Base-by-base conservation (phyloP, 2,329 filamentous ascomycete genomes). In the Acrocalymma vagum region DNA sequence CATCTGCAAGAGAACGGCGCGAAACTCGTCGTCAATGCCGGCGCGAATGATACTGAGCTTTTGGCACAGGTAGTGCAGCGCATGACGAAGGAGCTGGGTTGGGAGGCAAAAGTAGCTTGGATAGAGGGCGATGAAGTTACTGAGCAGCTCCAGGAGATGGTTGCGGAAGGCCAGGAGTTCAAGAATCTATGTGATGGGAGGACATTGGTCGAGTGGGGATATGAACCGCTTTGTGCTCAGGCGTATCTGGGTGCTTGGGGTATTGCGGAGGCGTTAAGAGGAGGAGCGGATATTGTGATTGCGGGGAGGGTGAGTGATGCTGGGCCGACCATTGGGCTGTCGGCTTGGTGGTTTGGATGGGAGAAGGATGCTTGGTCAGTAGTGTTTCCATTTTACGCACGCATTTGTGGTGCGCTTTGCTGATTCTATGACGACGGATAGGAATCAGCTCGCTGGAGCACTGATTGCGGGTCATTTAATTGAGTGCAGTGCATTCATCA, bases 291-390 rank as follows among this genome's bases (percentile, higher is more conserved):
- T 31, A 48, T 53, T 23, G 50, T 56, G 9, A 38, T 56, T 22
- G 40, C 36, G 14, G 53, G 53, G 14, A 36, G 54, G 21, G 50
- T 55, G 4, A 34, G 50, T 6, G 54, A 58, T 34, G 52, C 53
- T 9, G 39, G 42, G 7, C 50, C 54, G 5, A 77, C 79, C 0
- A 79, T 82, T 45, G 37, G 38, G 9, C n/a, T 39, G 53, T 78
- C 74, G 0, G 75, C 76, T 0, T 78, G 78, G 0, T 73, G 73
- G 44, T 82, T 72, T 67, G 81, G 77, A 70, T 83, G 79, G 80
- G 46, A 47, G 1, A 67, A 72, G 10, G 67, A 63, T 0, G 68
- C n/a, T n/a, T n/a, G n/a, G n/a, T n/a, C n/a, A n/a, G n/a, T n/a
- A n/a, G n/a, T n/a, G n/a, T n/a, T n/a, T n/a, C n/a, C n/a, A n/a